Evolutionary conservation across 2,329 filamentous ascomycete species (phyloP), one percentile per base, ranked within the genome.

Genomic region (Aschersonia sp.): DNA sequence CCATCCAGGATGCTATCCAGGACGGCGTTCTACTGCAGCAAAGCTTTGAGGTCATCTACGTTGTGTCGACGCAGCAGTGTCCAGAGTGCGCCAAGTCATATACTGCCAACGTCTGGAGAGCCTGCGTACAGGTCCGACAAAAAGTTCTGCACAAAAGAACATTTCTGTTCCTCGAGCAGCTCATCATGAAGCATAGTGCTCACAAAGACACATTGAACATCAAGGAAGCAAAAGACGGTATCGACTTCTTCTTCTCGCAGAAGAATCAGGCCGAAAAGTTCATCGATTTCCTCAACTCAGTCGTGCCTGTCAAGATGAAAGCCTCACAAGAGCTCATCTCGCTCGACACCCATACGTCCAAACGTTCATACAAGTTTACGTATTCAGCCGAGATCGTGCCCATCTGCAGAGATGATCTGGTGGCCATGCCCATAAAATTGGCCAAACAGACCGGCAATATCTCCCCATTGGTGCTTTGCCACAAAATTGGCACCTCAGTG

Each of bases 181-280:
- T 97, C 49, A 94, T 98, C 57, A 73, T 98, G 57, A 97, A 96
- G 72, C 89, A 97, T 64, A 78, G 79, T 48, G 92, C 91, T 4
- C 89, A 95, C 65, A 78, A 80, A 54, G 89, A 98, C 56, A 92
- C 91, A 1, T 89, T 96, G 67, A 98, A 97, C 65, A 98, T 98
- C 69, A 96, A 94, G 63, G 92, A 98, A 68, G 85, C 87, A 31
- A 89, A 89, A 66, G 89, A 96, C 57, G 92, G 92, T 1, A 82
- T 98, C 51, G 92, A 98, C 63, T 98, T 98, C 65, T 98, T 83
- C 74, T 98, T 92, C 61, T 77, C 87, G 0, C 81, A 85, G 50
- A 76, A 87, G 58, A 98, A 96, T 60, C 85, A 94, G 57, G 91
- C 89, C 5, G 88, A 94, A 60, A 89, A 86, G 59, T 91, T 95